phyloP scores from a whole-genome alignment of 768 basidiomycete genomes.

The Omphalotus guepiniiformis region DNA sequence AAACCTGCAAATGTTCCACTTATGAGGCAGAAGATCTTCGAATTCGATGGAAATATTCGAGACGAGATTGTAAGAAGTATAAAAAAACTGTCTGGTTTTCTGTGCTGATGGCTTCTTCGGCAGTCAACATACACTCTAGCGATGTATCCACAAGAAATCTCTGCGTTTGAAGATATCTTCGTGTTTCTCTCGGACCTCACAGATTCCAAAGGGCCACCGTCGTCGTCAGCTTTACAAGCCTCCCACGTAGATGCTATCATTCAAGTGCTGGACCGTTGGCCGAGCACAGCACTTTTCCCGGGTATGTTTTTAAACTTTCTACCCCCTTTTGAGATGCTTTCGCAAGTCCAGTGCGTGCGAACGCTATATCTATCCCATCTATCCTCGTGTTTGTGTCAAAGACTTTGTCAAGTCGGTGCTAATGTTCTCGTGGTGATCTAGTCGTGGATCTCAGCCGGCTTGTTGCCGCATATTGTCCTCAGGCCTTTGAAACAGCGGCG shows the following conservation, averaged over 20 bases:
- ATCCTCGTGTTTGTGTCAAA: constrained; percentile 2
- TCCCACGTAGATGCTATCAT: constrained; percentile 59
- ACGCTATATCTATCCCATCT: too few species aligned
- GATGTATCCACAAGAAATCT: constrained; percentile 62
- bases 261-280: constrained; percentile 71
- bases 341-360: too few species aligned
- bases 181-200: constrained; percentile 49
- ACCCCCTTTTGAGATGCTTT: background rate
- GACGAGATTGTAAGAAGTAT: constrained; percentile 73
- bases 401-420: constrained; percentile 5
- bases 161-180: constrained; percentile 59
- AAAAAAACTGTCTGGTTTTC: too few species aligned
- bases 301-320: constrained; percentile 32
- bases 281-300: constrained; percentile 66
- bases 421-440: constrained; percentile 23
- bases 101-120: background rate
- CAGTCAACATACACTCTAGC: constrained; percentile 72
- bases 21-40: constrained; percentile 73
- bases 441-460: constrained; percentile 87
- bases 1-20: constrained; percentile 77
- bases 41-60: constrained; percentile 66
- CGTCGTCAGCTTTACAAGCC: constrained; percentile 32
- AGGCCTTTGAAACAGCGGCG: constrained; percentile 41
- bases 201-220: constrained; percentile 31
- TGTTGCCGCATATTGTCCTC: constrained; percentile 59